These are phyloP conservation scores for Aspergillaceae sp. DNA, from an alignment of 2,329 filamentous ascomycete species.

Conservation along the genomic window DNA sequence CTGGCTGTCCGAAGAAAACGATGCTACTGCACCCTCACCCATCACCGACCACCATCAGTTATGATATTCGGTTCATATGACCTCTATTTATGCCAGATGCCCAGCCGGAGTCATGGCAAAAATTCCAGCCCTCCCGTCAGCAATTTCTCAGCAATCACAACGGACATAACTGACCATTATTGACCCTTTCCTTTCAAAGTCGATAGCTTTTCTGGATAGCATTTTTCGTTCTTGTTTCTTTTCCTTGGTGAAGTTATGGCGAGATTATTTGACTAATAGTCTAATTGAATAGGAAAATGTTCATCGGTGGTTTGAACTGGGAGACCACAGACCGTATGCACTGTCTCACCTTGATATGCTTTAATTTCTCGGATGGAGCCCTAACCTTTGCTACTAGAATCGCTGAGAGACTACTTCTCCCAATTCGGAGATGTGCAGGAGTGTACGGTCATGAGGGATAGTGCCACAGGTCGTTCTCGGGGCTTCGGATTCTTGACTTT, in stretches of 20 bases:
- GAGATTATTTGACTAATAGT: slow-evolving; percentile 22
- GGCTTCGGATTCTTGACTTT: slow-evolving; percentile 98
- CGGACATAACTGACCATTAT: neutral
- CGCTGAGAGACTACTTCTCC: slow-evolving; percentile 91
- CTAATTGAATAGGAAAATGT: slow-evolving; percentile 76
- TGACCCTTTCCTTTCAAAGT: neutral
- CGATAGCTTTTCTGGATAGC: neutral
- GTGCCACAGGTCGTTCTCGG: slow-evolving; percentile 81
- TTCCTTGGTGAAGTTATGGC: slow-evolving; percentile 1
- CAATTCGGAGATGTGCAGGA: slow-evolving; percentile 96
- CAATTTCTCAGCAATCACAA: neutral
- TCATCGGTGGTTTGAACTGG: slow-evolving; percentile 97
- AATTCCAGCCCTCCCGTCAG: neutral
- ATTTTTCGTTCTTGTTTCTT: neutral
- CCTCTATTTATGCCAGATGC: no score
- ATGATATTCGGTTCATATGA: neutral
- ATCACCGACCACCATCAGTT: neutral
- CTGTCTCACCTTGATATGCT: slow-evolving; percentile 3
- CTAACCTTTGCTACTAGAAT: slow-evolving; percentile 55
- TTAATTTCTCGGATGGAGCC: slow-evolving; percentile 1
- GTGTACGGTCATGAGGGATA: slow-evolving; percentile 99
- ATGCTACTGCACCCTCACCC: neutral
- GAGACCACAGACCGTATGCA: slow-evolving; percentile 93
- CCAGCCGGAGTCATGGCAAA: neutral
- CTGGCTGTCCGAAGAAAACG: neutral